Evolutionary conservation across 1,284 basidiomycete genomes (phyloP), one percentile per base, ranked within the genome.

Genomic region (Ganoderma meredithae): DNA sequence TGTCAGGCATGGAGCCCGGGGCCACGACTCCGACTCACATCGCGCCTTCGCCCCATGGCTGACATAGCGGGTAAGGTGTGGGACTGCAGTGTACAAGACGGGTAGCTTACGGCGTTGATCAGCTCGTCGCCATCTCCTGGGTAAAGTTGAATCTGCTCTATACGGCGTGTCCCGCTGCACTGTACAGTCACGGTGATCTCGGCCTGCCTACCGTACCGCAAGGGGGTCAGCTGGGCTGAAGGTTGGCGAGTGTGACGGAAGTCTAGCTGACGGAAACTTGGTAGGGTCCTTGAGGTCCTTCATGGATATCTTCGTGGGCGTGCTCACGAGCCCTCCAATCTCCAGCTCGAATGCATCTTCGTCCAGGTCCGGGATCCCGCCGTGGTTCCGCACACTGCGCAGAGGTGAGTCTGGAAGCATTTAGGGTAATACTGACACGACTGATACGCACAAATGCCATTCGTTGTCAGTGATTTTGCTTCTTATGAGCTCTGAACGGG

Each of bases 51-150:
- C 86, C 86, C 86, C 85, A 86, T 25, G 84, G 85, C 72, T 73
- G 40, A 19, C 7, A 33, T 1, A 9, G 19, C 13, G 33, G 31
- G 61, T 61, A 36, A 69, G 44, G 19, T 55, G 47, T 39, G 40
- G 19, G 25, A 7, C 13, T 22, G 6, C 9, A 39, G 17, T 15
- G 22, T 13, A 31, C 12, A 9, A 55, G 6, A 31, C 15, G 12
- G 63, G 27, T 5, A 13, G 60, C 68, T 62, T 43, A 75, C 71
- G 19, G 85, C 84, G 68, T 86, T 85, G 71, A 86, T 84, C 53
- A 88, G 77, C 69, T 88, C 86, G 69, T 88, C 86, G 25, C 86
- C 86, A 43, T 88, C 85, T n/a, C 86, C 86, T 6, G 86, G 86
- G 70, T 87, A 87, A 68, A 85, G 78, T 33, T 77, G 74, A 60